Percentiles rank a stretch among this genome's conserved stretches.
These are phyloP conservation scores for Diplodia seriata DNA, from an alignment of 2,329 filamentous ascomycete species.

Conservation along the genomic window DNA sequence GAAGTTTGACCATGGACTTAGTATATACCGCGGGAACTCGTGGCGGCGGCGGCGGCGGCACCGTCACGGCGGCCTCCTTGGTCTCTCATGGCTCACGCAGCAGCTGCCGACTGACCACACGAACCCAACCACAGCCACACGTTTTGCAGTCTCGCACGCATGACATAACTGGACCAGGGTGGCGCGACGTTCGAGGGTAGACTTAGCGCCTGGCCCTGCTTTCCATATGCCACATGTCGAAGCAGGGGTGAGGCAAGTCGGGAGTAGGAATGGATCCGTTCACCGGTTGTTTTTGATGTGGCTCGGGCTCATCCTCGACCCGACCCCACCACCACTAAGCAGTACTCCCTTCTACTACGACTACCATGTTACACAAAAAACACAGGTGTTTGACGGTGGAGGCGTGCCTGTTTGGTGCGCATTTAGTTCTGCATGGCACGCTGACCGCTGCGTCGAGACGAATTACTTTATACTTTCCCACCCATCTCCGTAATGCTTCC, in stretches of 20 bases:
- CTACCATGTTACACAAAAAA: constrained; percentile 2
- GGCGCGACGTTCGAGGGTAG: constrained; percentile 26
- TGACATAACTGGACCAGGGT: constrained; percentile 21
- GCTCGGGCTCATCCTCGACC: constrained; percentile 4
- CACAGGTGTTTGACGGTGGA: constrained; percentile 12
- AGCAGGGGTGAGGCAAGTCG: background rate
- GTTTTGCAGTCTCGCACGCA: constrained; percentile 11
- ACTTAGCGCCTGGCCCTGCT: constrained; percentile 14
- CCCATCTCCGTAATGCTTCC: background rate
- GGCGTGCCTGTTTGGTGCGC: background rate
- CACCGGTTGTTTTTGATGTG: constrained; percentile 14
- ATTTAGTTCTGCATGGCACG: too few species aligned
- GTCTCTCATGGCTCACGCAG: background rate
- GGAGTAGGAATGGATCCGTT: constrained; percentile 4
- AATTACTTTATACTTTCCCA: background rate
- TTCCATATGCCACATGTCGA: background rate
- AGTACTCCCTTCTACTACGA: background rate
- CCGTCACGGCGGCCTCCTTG: background rate
- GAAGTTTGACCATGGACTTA: constrained; percentile 22
- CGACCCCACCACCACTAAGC: background rate
- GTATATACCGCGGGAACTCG: background rate
- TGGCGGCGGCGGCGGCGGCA: background rate
- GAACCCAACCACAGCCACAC: constrained; percentile 17
- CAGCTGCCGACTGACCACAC: background rate
- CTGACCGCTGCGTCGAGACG: background rate